Evolutionary conservation across 805 yeast genomes (phyloP).

Genomic region (Torulaspora delbrueckii): DNA sequence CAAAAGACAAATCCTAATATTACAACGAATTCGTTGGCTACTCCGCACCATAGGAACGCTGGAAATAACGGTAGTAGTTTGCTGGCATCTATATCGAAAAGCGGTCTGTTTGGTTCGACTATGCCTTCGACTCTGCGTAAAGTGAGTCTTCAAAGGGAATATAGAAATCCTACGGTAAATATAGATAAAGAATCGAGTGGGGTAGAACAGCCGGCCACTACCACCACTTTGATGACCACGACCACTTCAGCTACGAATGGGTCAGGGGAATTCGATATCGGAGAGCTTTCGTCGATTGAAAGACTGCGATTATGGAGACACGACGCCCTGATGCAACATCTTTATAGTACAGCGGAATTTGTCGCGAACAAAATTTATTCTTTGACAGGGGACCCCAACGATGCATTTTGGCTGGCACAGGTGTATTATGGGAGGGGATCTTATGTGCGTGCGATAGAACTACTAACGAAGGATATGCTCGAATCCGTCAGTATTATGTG

Average conservation of each 20-base stretch:
- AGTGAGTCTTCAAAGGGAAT: slow-evolving; percentile 25
- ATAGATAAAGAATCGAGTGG: slow-evolving; percentile 3
- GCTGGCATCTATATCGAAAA: slow-evolving; percentile 26
- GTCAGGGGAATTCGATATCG: slow-evolving; percentile 24
- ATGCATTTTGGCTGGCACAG: slow-evolving; percentile 95
- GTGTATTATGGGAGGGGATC: slow-evolving; percentile 73
- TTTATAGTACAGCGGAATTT: slow-evolving; percentile 81
- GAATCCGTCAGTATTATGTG: slow-evolving; percentile 61
- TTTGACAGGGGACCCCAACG: slow-evolving; percentile 81
- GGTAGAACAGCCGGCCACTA: slow-evolving; percentile 9
- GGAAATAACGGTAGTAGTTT: slow-evolving; percentile 20
- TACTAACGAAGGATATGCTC: slow-evolving; percentile 55
- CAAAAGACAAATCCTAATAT: slow-evolving; percentile 16
- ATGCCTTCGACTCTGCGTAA: slow-evolving; percentile 33
- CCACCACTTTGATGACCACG: slow-evolving; percentile 19
- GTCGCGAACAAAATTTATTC: slow-evolving; percentile 87
- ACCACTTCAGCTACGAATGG: slow-evolving; percentile 20
- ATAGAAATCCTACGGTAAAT: slow-evolving; percentile 12
- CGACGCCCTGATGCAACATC: slow-evolving; percentile 89
- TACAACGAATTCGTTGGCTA: slow-evolving; percentile 36
- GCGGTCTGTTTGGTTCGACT: slow-evolving; percentile 26
- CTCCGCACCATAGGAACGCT: slow-evolving; percentile 39
- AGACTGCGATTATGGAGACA: slow-evolving; percentile 86
- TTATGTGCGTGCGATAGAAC: slow-evolving; percentile 70
- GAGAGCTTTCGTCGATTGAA: slow-evolving; percentile 64